These are phyloP conservation scores for Cutaneotrichosporon spelunceum DNA, from an alignment of 1,284 basidiomycete species.

Conservation along the genomic window DNA sequence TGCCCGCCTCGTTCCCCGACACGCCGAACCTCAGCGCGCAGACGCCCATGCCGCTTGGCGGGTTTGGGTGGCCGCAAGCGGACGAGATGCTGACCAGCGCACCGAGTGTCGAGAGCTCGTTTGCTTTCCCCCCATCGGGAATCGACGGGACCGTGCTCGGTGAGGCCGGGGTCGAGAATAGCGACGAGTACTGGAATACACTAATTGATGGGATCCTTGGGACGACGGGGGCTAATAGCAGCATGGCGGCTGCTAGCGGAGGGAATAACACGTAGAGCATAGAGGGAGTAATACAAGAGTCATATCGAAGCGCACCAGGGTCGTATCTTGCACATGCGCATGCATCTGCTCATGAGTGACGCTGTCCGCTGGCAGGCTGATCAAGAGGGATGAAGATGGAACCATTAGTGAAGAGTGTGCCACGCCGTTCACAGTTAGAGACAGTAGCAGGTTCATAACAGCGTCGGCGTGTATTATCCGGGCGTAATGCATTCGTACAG, in stretches of 20 bases:
- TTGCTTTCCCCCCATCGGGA: conserved; percentile 7
- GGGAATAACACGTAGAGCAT: conserved; percentile 3
- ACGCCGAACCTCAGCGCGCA: background rate
- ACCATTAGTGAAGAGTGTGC: too few species aligned
- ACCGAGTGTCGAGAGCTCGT: conserved; percentile 6
- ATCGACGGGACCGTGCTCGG: conserved; percentile 22
- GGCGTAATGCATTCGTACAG: background rate
- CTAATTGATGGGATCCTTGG: conserved; percentile 43
- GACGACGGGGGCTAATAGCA: conserved; percentile 11
- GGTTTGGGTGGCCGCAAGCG: conserved; percentile 6
- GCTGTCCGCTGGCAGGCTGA: too few species aligned
- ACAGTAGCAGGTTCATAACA: background rate
- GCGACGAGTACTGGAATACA: conserved; percentile 52
- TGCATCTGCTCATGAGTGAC: background rate
- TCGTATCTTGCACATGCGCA: background rate
- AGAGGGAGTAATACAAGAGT: background rate
- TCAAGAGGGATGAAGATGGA: too few species aligned
- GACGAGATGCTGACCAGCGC: conserved; percentile 8
- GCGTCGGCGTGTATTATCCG: background rate
- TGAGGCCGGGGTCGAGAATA: conserved; percentile 30
- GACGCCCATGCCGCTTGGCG: conserved; percentile 2
- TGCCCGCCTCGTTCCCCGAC: background rate
- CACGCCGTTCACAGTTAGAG: too few species aligned
- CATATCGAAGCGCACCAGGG: background rate
- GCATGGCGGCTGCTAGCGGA: conserved; percentile 2